Base-by-base conservation (phyloP, 2,329 filamentous ascomycete genomes). In the Talaromyces amestolkiae region DNA sequence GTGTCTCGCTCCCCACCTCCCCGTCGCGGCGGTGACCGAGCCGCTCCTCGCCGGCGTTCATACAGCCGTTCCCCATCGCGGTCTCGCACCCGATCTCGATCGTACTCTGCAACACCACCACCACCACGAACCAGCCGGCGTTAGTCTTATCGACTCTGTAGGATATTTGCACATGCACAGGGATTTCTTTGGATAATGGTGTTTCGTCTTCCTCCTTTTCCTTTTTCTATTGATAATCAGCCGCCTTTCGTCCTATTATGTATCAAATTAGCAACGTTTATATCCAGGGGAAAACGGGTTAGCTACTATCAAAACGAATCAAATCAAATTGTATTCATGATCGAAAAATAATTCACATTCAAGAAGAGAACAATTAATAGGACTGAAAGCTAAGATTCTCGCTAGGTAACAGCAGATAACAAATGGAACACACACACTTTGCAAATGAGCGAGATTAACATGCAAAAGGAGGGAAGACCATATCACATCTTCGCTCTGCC, bases 1-100 rank as follows among this genome's bases (percentile, higher is more conserved):
- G 72, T 72, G 17, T 84, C 82, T 58, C 76, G 77, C 53, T 80
- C 82, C 2, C 74, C 77, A 19, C 68, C 68, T 3, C 65, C 53
- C 19, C 58, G 59, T 43, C 68, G 68, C n/a, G 66, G 64, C 19
- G 65, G 66, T n/a, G 58, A 51, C 37, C 65, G 62, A 35, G 47
- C 27, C 19, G 54, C 15, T 11, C 24, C 56, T 39, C 61, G 65
- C 39, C 45, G 62, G 37, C 78, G 77, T 37, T 82, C 81, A 2
- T 74, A 74, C 11, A 84, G 82, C 51, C 76, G 77, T 49, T 80
- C 82, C 2, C 74, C 75, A 31, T 68, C 63, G 0, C 63, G 58
- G 3, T 61, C 65, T 35, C 60, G 53, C 2, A 49, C 71, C 69
- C 49, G 73, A 68, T 66, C 66, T 74, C 64, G 64, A 58, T 61